Percentiles rank a stretch among this genome's conserved stretches.
Conservation (phyloP, 192 early-diverging fungal species). For the Thamnidium elegans region DNA sequence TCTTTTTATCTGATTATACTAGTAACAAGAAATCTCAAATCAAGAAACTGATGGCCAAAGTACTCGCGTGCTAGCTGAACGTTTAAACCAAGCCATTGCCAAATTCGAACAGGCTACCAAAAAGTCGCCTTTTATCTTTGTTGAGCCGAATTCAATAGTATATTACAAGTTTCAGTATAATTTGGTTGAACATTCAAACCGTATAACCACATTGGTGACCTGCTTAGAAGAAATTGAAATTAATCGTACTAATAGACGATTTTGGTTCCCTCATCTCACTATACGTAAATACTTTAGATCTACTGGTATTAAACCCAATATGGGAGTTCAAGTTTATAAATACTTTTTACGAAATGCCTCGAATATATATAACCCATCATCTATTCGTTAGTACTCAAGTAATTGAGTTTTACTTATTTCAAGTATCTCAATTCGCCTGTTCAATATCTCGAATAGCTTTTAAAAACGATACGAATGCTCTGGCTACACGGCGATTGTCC, state of each 20-base stretch:
- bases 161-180: conserved; percentile 1
- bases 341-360: too few species aligned
- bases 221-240: conserved; percentile 7
- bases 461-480: too few species aligned
- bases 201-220: not conserved
- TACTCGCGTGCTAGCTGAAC: not conserved
- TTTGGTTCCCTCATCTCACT: conserved; percentile 19
- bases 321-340: conserved; percentile 6
- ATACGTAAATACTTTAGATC: conserved; percentile 17
- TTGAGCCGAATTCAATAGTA: not conserved
- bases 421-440: too few species aligned
- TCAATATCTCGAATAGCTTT: too few species aligned
- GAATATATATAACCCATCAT: too few species aligned
- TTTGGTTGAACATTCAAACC: not conserved
- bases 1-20: conserved; percentile 1
- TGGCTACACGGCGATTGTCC: too few species aligned
- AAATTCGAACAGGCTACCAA: not conserved
- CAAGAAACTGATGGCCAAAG: too few species aligned
- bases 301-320: not conserved
- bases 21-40: not conserved
- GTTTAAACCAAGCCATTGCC: not conserved
- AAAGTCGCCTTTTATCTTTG: not conserved
- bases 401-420: too few species aligned
- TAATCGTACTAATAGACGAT: not conserved
- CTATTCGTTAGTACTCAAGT: too few species aligned